phyloP scores from a whole-genome alignment of 176 grass and related monocot species.

The Avena eriantha region DNA sequence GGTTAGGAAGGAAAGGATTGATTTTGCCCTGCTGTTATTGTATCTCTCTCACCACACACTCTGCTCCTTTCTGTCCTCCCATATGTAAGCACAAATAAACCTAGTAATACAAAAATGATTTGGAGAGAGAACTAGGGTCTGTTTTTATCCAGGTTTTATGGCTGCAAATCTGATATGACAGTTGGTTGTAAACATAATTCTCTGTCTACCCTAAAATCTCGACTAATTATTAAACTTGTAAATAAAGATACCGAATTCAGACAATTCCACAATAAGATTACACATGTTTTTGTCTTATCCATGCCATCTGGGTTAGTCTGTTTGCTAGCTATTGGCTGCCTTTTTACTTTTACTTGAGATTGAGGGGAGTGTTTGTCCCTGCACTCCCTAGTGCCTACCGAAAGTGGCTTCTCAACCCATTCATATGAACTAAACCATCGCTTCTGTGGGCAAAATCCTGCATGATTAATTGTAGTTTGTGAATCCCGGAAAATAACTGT shows the following conservation, averaged over 20 bases:
- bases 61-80: not conserved
- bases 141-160: not conserved
- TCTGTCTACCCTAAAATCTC: not conserved
- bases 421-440: slow-evolving; percentile 47
- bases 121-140: not conserved
- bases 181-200: slow-evolving; percentile 12
- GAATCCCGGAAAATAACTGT: not conserved
- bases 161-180: slow-evolving; percentile 4
- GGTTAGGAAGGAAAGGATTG: slow-evolving; percentile 31
- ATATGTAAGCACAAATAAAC: slow-evolving; percentile 27
- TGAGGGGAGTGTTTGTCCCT: slow-evolving; percentile 17
- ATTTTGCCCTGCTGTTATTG: slow-evolving; percentile 31
- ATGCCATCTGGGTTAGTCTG: not conserved
- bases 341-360: slow-evolving; percentile 29
- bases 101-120: slow-evolving; percentile 1
- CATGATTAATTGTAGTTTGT: slow-evolving; percentile 33
- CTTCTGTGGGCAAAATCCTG: slow-evolving; percentile 23
- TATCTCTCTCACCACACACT: not conserved
- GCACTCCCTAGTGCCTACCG: slow-evolving; percentile 26
- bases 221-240: not conserved
- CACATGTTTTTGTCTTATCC: not conserved
- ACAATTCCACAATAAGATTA: not conserved
- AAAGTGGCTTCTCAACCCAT: slow-evolving; percentile 49
- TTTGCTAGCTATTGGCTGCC: not conserved
- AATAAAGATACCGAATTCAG: not conserved